Percentiles rank a stretch among this genome's conserved stretches.
These are phyloP conservation scores for Ceratocystis ficicola DNA, from an alignment of 2,329 filamentous ascomycete species.

Conservation along the genomic window DNA sequence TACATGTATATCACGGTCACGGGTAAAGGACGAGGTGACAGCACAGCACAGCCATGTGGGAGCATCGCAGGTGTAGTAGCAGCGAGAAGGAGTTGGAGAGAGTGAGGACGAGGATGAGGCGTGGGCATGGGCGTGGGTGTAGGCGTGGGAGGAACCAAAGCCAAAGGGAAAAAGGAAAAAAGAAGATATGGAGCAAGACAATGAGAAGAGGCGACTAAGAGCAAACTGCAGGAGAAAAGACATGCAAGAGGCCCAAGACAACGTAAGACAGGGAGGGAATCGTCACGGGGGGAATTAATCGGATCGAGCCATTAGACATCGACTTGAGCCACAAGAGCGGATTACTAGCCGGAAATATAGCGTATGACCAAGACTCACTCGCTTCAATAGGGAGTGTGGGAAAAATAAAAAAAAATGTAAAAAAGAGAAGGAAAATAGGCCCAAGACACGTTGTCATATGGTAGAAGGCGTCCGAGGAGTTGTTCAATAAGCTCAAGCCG, in stretches of 20 bases:
- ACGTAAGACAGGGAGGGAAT: neutral
- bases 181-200: neutral
- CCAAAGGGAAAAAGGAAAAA: neutral
- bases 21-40: slow-evolving; percentile 2
- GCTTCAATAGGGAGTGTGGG: neutral
- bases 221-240: too few species aligned
- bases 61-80: slow-evolving; percentile 6
- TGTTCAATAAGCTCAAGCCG: neutral
- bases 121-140: neutral
- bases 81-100: neutral
- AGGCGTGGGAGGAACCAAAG: neutral
- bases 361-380: neutral
- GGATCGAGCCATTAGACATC: neutral
- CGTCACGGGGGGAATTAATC: neutral
- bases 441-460: neutral
- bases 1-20: slow-evolving; percentile 2
- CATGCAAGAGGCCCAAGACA: too few species aligned
- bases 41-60: neutral
- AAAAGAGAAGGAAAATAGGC: neutral
- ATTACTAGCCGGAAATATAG: neutral
- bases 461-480: neutral
- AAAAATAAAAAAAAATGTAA: neutral
- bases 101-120: neutral
- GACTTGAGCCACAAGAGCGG: neutral
- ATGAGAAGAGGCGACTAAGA: neutral